These are phyloP conservation scores for Stereocaulon alpinum DNA, from an alignment of 495 filamentous ascomycete species.

Conservation along the genomic window DNA sequence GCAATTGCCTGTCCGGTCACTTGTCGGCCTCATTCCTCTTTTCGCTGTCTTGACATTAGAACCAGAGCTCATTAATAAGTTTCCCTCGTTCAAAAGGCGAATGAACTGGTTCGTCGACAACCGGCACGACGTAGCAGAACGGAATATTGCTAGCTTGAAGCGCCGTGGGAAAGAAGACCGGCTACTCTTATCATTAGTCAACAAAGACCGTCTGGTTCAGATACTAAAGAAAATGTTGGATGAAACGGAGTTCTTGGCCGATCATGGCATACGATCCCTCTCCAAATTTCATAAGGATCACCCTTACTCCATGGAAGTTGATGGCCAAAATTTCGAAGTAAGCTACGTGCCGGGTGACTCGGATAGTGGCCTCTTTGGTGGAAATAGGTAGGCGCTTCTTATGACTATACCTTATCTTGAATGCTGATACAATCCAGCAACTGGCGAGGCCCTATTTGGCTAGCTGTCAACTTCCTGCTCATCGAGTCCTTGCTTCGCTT, in stretches of 20 bases:
- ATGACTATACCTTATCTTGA: neutral
- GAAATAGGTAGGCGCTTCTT: slow-evolving; percentile 41
- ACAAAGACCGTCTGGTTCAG: slow-evolving; percentile 72
- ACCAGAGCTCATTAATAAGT: slow-evolving; percentile 81
- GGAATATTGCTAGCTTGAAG: slow-evolving; percentile 85
- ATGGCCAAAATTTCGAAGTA: slow-evolving; percentile 80
- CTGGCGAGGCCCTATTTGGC: slow-evolving; percentile 90
- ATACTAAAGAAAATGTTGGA: slow-evolving; percentile 88
- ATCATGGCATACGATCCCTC: slow-evolving; percentile 84
- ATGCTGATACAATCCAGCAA: slow-evolving; percentile 45
- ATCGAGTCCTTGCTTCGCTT: slow-evolving; percentile 87
- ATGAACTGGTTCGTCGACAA: slow-evolving; percentile 90
- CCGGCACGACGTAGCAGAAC: slow-evolving; percentile 69
- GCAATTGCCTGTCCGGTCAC: slow-evolving; percentile 80
- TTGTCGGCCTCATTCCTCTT: slow-evolving; percentile 87
- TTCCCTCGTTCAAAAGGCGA: slow-evolving; percentile 88
- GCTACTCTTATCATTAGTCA: slow-evolving; percentile 77
- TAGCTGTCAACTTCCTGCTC: slow-evolving; percentile 90
- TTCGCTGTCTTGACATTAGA: slow-evolving; percentile 88
- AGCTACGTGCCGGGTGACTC: slow-evolving; percentile 89
- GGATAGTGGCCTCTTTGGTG: slow-evolving; percentile 85
- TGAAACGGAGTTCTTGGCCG: slow-evolving; percentile 82
- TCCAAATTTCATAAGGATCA: slow-evolving; percentile 88
- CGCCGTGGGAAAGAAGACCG: slow-evolving; percentile 80
- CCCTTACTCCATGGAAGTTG: slow-evolving; percentile 92